Evolutionary conservation across 495 filamentous ascomycete species (phyloP).

Genomic region (Aspergillus funiculosus): DNA sequence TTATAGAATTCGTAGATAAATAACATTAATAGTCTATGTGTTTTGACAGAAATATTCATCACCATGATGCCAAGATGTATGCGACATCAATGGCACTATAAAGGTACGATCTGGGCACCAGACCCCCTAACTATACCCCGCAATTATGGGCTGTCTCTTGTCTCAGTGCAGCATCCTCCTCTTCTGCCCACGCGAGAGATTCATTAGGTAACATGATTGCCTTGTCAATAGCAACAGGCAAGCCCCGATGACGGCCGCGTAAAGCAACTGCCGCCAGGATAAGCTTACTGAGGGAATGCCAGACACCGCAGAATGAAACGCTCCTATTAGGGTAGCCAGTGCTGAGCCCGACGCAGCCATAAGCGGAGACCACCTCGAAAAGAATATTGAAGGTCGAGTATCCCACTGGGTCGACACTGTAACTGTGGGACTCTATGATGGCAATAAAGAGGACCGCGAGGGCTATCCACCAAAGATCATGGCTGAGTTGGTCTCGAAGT

Average conservation of each 20-base stretch:
- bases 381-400: conserved; percentile 80
- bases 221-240: conserved; percentile 76
- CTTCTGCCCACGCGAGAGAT: conserved; percentile 49
- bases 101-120: no score
- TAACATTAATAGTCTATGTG: no score
- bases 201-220: conserved; percentile 68
- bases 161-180: conserved; percentile 52
- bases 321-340: conserved; percentile 62
- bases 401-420: conserved; percentile 56
- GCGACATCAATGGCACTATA: no score
- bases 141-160: conserved; percentile 25
- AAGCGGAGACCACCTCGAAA: conserved; percentile 78
- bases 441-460: conserved; percentile 67
- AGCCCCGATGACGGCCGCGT: conserved; percentile 68
- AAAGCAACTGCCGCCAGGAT: conserved; percentile 74
- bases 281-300: conserved; percentile 66
- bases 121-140: no score
- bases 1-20: no score
- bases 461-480: conserved; percentile 84
- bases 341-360: conserved; percentile 80
- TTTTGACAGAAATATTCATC: no score
- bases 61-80: no score
- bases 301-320: conserved; percentile 69
- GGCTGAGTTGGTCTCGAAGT: conserved; percentile 72
- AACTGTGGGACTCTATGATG: conserved; percentile 65